Conservation (phyloP, 257 asterid species). For the Lithospermum erythrorhizon region DNA sequence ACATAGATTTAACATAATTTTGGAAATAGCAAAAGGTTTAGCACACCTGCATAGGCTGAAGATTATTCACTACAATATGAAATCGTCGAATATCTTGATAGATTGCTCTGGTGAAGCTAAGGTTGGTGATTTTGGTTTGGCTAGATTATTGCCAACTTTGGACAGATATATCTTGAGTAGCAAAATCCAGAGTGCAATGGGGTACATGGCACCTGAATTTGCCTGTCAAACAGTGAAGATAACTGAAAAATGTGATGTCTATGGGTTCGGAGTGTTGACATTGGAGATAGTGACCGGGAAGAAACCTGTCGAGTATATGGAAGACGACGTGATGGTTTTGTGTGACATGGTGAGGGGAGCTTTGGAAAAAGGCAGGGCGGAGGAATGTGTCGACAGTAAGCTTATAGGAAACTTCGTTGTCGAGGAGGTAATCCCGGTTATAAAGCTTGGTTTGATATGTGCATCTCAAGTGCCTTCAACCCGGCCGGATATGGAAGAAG, state of each 20-base stretch:
- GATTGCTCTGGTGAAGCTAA: conserved; percentile 47
- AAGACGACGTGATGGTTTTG: conserved; percentile 69
- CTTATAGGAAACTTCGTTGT: conserved; percentile 37
- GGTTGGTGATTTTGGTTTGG: conserved; percentile 69
- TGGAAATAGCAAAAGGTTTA: conserved; percentile 59
- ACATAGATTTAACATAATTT: conserved; percentile 53
- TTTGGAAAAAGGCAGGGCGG: conserved; percentile 56
- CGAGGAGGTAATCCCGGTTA: conserved; percentile 68
- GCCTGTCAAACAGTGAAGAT: conserved; percentile 76
- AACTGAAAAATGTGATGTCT: conserved; percentile 77
- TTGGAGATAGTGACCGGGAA: conserved; percentile 67
- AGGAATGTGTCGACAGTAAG: conserved; percentile 52
- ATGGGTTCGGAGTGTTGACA: conserved; percentile 63
- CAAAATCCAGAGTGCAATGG: conserved; percentile 82
- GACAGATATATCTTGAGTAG: conserved; percentile 68
- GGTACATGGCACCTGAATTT: conserved; percentile 84
- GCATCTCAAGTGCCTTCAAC: conserved; percentile 85
- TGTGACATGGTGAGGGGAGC: conserved; percentile 74
- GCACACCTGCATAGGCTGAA: conserved; percentile 52
- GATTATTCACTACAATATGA: conserved; percentile 63
- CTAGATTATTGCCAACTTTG: conserved; percentile 45
- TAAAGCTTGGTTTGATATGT: conserved; percentile 68
- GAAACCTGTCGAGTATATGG: conserved; percentile 77
- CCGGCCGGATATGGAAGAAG: conserved; percentile 83
- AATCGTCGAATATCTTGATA: conserved; percentile 49